Conservation (phyloP, 306 rosid genomes). For the Casuarina equisetifolia region DNA sequence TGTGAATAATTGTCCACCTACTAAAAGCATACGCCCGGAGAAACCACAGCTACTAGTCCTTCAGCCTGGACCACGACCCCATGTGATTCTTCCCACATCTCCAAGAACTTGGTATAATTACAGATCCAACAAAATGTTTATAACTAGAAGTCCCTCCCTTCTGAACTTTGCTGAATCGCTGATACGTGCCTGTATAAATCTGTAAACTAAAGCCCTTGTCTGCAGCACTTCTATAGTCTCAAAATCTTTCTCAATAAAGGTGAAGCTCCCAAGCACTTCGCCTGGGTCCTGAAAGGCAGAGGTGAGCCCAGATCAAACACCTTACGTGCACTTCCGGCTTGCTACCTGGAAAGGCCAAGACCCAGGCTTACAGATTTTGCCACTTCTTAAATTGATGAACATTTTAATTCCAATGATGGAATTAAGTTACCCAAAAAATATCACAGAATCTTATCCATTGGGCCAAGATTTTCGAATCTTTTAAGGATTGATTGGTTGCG, state of each 20-base stretch:
- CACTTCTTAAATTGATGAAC: no score
- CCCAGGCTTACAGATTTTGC: no score
- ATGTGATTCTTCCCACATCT: slow-evolving; percentile 5
- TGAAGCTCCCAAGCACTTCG: not conserved
- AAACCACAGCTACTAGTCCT: not conserved
- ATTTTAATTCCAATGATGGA: no score
- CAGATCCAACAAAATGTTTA: slow-evolving; percentile 1
- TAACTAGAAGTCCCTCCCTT: not conserved
- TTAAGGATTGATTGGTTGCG: not conserved
- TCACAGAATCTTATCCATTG: not conserved
- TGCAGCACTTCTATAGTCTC: not conserved
- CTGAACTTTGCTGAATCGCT: not conserved
- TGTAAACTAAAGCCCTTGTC: not conserved
- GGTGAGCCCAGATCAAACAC: not conserved
- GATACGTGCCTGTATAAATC: not conserved
- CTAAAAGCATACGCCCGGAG: not conserved
- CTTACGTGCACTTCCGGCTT: no score
- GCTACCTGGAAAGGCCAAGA: no score
- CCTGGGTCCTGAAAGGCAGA: not conserved
- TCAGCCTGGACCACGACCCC: not conserved
- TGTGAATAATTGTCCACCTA: not conserved
- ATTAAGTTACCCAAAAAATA: no score
- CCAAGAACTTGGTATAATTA: not conserved
- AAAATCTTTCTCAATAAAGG: not conserved
- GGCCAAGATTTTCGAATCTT: not conserved